A percentile compares a stretch with the other conserved stretches of the same genome.
These are phyloP conservation scores for Cotoneaster glaucophyllus DNA, from an alignment of 306 rosid genomes.

Conservation along the genomic window DNA sequence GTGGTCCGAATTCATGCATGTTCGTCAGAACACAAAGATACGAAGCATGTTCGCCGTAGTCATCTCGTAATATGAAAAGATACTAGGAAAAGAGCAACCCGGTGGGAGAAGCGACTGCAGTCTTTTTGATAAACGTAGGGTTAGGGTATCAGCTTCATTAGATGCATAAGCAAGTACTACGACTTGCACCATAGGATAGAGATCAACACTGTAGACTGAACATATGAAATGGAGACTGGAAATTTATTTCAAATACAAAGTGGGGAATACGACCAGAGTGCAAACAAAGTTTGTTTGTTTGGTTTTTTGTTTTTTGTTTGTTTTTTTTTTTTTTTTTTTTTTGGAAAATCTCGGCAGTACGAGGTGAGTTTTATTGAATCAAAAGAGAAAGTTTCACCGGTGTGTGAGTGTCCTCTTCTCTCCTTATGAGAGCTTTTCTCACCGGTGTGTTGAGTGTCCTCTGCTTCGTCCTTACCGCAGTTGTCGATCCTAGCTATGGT, in stretches of 20 bases:
- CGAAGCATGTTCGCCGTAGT: not conserved
- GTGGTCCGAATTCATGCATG: conserved; percentile 6
- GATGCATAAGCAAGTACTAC: not conserved
- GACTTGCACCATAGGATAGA: not conserved
- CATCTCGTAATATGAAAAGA: not conserved
- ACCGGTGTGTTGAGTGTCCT: too few species aligned
- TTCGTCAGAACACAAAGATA: not conserved
- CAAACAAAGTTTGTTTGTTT: not conserved
- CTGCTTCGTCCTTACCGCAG: too few species aligned
- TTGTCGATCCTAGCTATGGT: too few species aligned
- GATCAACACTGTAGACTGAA: not conserved
- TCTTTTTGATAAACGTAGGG: not conserved
- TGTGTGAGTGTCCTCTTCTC: too few species aligned
- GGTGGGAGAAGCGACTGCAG: not conserved
- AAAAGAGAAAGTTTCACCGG: too few species aligned
- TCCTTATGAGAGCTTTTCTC: too few species aligned
- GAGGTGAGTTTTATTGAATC: too few species aligned
- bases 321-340: not conserved
- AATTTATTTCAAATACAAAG: not conserved
- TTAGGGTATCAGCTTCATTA: not conserved
- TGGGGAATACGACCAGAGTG: not conserved
- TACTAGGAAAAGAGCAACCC: not conserved
- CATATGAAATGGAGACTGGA: not conserved
- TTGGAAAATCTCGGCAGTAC: not conserved
- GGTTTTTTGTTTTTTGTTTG: not conserved